These are phyloP conservation scores for Leptographium radiaticola DNA, from an alignment of 2,329 filamentous ascomycete species.

Conservation along the genomic window DNA sequence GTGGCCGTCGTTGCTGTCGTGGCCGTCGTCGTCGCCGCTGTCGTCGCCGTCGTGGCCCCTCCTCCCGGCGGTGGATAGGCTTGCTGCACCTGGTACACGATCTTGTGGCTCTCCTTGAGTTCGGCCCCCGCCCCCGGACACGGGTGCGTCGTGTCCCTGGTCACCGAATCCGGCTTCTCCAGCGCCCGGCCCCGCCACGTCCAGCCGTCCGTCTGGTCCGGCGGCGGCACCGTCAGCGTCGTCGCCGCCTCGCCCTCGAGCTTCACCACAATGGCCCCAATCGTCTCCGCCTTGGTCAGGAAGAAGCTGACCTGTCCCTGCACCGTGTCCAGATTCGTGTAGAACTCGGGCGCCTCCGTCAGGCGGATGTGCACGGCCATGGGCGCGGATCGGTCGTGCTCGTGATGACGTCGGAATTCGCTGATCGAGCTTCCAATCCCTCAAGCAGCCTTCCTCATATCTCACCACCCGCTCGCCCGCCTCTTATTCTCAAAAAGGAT, in stretches of 20 bases:
- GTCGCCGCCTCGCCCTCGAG: conserved; percentile 70
- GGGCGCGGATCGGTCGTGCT: conserved; percentile 10
- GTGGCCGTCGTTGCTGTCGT: conserved; percentile 21
- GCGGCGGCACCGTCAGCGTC: conserved; percentile 38
- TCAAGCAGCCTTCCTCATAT: too few species aligned
- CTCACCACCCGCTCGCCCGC: too few species aligned
- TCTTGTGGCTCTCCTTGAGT: conserved; percentile 51
- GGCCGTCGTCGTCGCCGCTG: conserved; percentile 20
- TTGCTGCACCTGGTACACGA: conserved; percentile 60
- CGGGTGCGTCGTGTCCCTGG: not conserved
- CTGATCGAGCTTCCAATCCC: too few species aligned
- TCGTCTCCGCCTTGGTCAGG: conserved; percentile 52
- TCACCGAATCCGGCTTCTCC: not conserved
- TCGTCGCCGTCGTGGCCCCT: conserved; percentile 15
- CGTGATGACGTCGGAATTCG: too few species aligned
- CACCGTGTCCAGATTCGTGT: conserved; percentile 68
- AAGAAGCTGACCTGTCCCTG: conserved; percentile 45
- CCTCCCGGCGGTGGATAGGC: conserved; percentile 51
- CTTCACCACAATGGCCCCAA: conserved; percentile 67
- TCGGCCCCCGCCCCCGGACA: conserved; percentile 21
- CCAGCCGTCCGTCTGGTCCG: conserved; percentile 19
- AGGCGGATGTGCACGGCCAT: conserved; percentile 58
- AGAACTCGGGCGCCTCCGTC: conserved; percentile 55
- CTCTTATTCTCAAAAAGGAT: too few species aligned
- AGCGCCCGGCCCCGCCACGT: conserved; percentile 3